Evolutionary conservation across 2,329 filamentous ascomycete species (phyloP), one percentile per base, ranked within the genome.

Genomic region (Hymenoscyphus scutula): DNA sequence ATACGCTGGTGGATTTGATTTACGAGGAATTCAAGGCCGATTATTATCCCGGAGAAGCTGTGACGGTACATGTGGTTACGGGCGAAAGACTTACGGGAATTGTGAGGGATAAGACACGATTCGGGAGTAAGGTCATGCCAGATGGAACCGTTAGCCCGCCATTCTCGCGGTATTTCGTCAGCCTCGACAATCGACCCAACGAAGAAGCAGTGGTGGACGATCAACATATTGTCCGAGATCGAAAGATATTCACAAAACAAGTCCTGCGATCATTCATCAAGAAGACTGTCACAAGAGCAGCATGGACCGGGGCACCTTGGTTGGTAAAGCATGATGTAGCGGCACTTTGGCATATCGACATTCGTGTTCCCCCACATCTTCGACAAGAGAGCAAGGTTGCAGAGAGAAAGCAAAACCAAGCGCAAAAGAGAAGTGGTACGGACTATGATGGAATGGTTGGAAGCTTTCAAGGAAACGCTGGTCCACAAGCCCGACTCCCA

Each of bases 241-340:
- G 92, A 59, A 96, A 94, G 71, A 84, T 91, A 55, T 99, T 98
- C 74, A 97, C 94, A 30, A 98, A 99, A 77, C 88, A 93, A 56
- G 93, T 97, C 75, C 81, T 99, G 48, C 88, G 94, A 37, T 92
- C 92, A 5, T 99, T 97, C 68, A 91, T 99, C 67, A 97, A 97
- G 74, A 93, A 96, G 76, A 95, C 92, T 0, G 89, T 97, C n/a
- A 89, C 88, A 1, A 82, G 94, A 65, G 95, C 98, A 72, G 86
- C 92, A 3, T 98, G 93, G 92, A 94, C 88, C 64, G 94, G 94
- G n/a, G 95, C 95, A 0, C 94, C 95, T 0, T 99, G 95, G 95
- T 80, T 96, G 61, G 94, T 98, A 19, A 97, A 96, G 77, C 84
- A 89, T 38, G 88, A 92, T 60, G 87, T 96, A 63, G 95, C 95